Evolutionary conservation across 83 land plant species (phyloP), one percentile per base, ranked within the genome.

Genomic region (Picea mariana): DNA sequence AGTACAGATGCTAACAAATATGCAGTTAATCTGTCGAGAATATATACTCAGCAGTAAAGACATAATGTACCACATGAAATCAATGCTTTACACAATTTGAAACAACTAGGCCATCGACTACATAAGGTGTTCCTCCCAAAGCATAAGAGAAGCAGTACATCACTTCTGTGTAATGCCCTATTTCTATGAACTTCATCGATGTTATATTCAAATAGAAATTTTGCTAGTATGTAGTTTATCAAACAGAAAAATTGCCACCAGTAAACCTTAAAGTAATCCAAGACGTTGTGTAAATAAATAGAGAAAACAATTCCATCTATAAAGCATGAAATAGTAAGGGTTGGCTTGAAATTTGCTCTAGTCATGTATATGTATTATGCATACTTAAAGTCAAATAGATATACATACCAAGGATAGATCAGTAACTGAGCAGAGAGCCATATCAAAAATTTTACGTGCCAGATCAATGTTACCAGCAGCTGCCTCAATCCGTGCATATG

Each of bases 381-480:
- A 77, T 59, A 52, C 31, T 52, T 9, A 9, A 26, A 52, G 61
- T 18, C 79, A 47, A 62, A 23, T n/a, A 64, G 18, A 44, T 27
- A 24, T 27, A 42, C 91, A 72, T 88, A 97, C 98, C 90, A 17
- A 1, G 24, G 98, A 92, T 65, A 94, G 95, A 26, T 88, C 91
- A 69, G 81, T 83, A n/a, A 89, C 65, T 8, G 98, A 91, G 67
- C 86, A 82, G 42, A 97, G 84, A 58, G 99, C 89, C 87, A 92
- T 95, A 84, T 97, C 99, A 90, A 95, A 95, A 44, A 97, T 92
- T 84, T 90, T 97, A 79, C 99, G 89, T 55, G 99, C 97, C 79
- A 86, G 80, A 15, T 92, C 97, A 69, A 94, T 83, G 72, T 95
- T 91, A 23, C 99, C 98, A 83, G 86, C 88, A 55, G 89, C 79